Evolutionary conservation across 2,329 filamentous ascomycete species (phyloP).

Genomic region (Aspergillus pseudotamarii): DNA sequence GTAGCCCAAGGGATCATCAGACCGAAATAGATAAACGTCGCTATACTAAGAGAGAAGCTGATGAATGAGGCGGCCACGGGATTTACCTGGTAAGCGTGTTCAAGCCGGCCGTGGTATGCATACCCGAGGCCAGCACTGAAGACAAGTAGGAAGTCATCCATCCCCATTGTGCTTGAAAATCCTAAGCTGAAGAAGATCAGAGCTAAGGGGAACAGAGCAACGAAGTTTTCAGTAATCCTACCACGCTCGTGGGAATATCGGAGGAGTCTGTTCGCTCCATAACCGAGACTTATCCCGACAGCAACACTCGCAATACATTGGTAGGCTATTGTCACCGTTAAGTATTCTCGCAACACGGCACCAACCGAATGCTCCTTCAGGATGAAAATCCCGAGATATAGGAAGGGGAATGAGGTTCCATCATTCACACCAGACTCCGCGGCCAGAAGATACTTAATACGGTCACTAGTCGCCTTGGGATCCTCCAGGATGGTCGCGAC

Average conservation of each 20-base stretch:
- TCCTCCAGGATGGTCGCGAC: slow-evolving; percentile 3
- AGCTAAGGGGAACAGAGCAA: slow-evolving; percentile 2
- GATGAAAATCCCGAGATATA: neutral
- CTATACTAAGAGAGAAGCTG: slow-evolving; percentile 1
- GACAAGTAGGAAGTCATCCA: slow-evolving; percentile 1
- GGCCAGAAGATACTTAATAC: neutral
- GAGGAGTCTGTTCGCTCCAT: neutral
- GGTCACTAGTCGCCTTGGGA: neutral
- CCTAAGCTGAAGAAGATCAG: neutral
- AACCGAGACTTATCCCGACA: neutral
- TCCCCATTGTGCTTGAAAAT: neutral
- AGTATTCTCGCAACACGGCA: neutral
- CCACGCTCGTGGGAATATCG: neutral
- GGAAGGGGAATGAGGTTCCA: neutral
- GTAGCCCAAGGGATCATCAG: slow-evolving; percentile 1
- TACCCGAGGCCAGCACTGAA: neutral
- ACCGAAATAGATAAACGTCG: neutral
- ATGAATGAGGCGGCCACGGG: neutral
- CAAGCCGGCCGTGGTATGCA: neutral
- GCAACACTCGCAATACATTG: neutral
- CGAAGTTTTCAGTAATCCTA: neutral
- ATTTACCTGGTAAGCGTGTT: slow-evolving; percentile 1
- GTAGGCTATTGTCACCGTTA: neutral
- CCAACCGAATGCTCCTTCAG: neutral
- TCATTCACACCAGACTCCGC: slow-evolving; percentile 1